Evolutionary conservation across 2,329 filamentous ascomycete species (phyloP).

Genomic region (Botryotinia convoluta): DNA sequence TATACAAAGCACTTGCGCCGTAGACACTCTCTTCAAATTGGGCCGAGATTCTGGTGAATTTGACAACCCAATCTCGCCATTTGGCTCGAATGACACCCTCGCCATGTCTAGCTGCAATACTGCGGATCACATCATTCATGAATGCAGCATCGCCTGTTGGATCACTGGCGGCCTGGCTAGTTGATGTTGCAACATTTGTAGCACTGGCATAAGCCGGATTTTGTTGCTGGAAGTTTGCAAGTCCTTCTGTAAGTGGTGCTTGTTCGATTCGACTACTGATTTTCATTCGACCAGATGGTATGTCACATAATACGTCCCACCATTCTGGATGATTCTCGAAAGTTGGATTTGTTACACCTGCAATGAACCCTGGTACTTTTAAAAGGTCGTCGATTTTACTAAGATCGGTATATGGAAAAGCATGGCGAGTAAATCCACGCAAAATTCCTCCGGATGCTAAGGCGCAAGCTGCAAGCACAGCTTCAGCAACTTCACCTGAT

Average conservation of each 20-base stretch:
- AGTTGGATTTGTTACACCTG: conserved; percentile 93
- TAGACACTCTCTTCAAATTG: conserved; percentile 96
- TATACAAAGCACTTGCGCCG: conserved; percentile 84
- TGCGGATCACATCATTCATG: conserved; percentile 80
- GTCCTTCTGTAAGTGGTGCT: conserved; percentile 77
- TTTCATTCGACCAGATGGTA: conserved; percentile 88
- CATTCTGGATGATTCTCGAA: conserved; percentile 94
- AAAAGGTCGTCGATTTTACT: conserved; percentile 97
- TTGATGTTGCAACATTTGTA: conserved; percentile 42
- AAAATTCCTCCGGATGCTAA: conserved; percentile 90
- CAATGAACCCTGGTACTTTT: conserved; percentile 95
- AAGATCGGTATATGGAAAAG: conserved; percentile 96
- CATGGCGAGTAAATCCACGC: conserved; percentile 89
- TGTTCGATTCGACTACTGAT: conserved; percentile 86
- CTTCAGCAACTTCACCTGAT: conserved; percentile 93
- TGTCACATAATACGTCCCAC: conserved; percentile 96
- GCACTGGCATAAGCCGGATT: conserved; percentile 56
- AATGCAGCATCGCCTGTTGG: conserved; percentile 84
- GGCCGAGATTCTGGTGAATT: conserved; percentile 87
- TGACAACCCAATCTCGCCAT: conserved; percentile 91
- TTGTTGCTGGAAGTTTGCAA: conserved; percentile 83
- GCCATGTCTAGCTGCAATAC: conserved; percentile 81
- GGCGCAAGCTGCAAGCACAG: conserved; percentile 95
- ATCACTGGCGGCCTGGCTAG: conserved; percentile 48
- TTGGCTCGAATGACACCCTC: conserved; percentile 88